Evolutionary conservation across 148 eudicot species (phyloP).

Genomic region (Diospyros kaki): DNA sequence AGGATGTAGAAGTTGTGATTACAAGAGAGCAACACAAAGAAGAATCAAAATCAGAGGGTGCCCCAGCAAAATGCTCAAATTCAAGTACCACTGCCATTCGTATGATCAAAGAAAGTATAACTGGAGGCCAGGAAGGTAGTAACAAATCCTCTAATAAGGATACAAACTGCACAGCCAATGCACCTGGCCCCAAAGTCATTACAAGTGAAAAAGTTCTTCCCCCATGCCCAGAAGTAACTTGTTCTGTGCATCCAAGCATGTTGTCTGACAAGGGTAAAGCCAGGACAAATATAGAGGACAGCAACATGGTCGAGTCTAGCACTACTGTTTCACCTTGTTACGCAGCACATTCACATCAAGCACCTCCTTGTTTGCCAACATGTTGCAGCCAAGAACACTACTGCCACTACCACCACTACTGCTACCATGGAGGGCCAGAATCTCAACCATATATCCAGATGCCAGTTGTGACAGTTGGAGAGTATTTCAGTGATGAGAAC

Average conservation of each 20-base stretch:
- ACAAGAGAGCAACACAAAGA: slow-evolving; percentile 7
- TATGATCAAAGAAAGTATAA: slow-evolving; percentile 1
- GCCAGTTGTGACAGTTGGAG: no score
- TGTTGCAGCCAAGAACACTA: slow-evolving; percentile 4
- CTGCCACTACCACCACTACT: no score
- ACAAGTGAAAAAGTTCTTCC: neutral
- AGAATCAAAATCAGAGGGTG: slow-evolving; percentile 1
- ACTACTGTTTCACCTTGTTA: neutral
- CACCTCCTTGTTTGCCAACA: neutral
- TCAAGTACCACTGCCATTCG: neutral
- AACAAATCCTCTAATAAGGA: neutral
- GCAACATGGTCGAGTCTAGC: slow-evolving; percentile 7
- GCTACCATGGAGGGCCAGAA: neutral
- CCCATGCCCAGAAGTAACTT: slow-evolving; percentile 1
- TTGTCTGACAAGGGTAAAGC: neutral
- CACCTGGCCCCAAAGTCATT: neutral
- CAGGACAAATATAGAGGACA: neutral
- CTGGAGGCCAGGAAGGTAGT: neutral
- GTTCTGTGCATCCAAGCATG: slow-evolving; percentile 3
- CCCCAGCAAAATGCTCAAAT: slow-evolving; percentile 5
- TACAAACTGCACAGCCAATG: neutral
- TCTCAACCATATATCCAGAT: slow-evolving; percentile 3
- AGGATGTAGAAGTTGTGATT: neutral
- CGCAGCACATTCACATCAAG: slow-evolving; percentile 1
- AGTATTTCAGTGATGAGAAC: no score